Evolutionary conservation across 805 yeast species (phyloP).

Genomic region (Zygoascus bituminiphila): DNA sequence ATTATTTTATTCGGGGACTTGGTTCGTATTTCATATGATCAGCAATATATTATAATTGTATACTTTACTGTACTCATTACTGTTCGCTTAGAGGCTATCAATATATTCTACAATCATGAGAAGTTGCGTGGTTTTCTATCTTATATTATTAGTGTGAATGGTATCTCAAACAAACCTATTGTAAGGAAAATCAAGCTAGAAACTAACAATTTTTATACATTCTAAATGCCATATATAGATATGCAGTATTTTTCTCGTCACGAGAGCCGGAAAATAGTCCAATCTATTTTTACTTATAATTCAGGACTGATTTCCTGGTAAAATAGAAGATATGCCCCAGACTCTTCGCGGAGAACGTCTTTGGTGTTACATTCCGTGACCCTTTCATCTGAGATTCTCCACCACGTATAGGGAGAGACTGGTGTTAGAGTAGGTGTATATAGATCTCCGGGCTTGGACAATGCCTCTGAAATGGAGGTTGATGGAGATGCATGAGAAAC

Average conservation of each 20-base stretch:
- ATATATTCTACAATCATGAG: no score
- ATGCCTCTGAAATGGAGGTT: not conserved
- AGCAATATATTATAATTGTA: constrained; percentile 6
- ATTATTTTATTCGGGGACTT: constrained; percentile 1
- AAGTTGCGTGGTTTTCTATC: no score
- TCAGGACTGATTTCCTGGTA: constrained; percentile 44
- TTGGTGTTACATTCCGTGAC: constrained; percentile 52
- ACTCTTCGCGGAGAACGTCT: constrained; percentile 57
- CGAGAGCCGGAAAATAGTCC: no score
- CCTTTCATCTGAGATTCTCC: constrained; percentile 78
- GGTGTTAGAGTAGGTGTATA: constrained; percentile 36
- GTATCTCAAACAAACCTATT: no score
- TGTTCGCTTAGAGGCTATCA: no score
- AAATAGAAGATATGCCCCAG: constrained; percentile 78
- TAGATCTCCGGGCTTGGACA: not conserved
- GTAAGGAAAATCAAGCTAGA: not conserved
- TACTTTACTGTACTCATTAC: no score
- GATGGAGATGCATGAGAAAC: constrained; percentile 14
- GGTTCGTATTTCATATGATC: constrained; percentile 2
- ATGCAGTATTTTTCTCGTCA: not conserved
- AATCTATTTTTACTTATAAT: not conserved
- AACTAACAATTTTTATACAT: not conserved
- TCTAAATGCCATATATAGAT: not conserved
- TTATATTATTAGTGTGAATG: no score
- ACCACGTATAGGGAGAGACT: constrained; percentile 32